Evolutionary conservation across 257 asterid species (phyloP), one percentile per base, ranked within the genome.

Genomic region (Nicotiana otophora): DNA sequence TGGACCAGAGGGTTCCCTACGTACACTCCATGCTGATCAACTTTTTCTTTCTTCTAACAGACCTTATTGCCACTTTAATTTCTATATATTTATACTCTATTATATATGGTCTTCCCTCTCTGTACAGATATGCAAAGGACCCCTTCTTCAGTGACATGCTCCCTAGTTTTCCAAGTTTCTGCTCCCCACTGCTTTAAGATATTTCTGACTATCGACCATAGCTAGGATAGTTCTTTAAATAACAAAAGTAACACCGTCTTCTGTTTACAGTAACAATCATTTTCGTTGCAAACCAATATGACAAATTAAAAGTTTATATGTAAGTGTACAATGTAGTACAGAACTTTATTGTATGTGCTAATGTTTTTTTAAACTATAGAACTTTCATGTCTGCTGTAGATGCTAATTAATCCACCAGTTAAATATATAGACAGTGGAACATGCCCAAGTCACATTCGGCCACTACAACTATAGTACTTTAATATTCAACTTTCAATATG

Each of bases 91-190:
- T 83, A 10, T 54, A 23, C 26, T 23, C 26, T 23, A 31, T 46
- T 54, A 17, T 57, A 39, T 30, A 58, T 55, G 76, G 76, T 65
- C 15, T 65, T 77, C 77, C 36, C 55, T 57, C 78, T 67, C 23
- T 82, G 46, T 69, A 85, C 85, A 88, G 85, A 83, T 79, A 68
- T 46, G 60, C 72, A 55, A 77, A 77, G 83, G 42, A 82, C 83
- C 81, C 58, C 70, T 67, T 51, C 26, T 68, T 31, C 20, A 72
- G 36, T 23, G 78, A 72, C 78, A 72, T 72, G 23, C 39, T 72
- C 54, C 79, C 61, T 61, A 61, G 66, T 31, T 61, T 61, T 61
- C 66, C 15, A 20, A 20, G 66, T 61, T 61, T 61, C 66, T 20
- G 66, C 4, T 9, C 66, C 66, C 66, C 66, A 61, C 66, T 20